phyloP scores from a whole-genome alignment of 73 alveolate species.

The Strombidium stylifer region DNA sequence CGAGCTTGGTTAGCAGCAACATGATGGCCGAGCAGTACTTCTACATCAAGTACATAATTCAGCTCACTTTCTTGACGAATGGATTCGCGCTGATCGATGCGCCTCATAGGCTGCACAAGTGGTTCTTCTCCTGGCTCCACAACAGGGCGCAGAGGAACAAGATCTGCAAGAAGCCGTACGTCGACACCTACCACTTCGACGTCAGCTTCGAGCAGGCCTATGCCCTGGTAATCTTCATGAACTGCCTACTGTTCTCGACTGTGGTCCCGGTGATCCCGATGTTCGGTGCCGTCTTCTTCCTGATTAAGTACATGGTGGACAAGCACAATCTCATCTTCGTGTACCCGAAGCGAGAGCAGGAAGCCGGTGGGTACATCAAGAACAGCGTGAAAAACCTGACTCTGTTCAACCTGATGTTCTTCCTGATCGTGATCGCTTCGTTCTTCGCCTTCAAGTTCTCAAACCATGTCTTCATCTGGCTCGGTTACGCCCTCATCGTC shows the following conservation, averaged over 20 bases:
- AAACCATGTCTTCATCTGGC: no score
- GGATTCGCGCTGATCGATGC: conserved; percentile 12
- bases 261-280: conserved; percentile 11
- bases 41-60: conserved; percentile 11
- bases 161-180: conserved; percentile 15
- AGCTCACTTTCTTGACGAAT: conserved; percentile 18
- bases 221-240: conserved; percentile 11
- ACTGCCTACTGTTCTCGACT: conserved; percentile 13
- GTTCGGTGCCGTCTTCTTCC: conserved; percentile 19
- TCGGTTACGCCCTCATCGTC: no score
- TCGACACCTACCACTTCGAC: conserved; percentile 19
- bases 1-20: neutral
- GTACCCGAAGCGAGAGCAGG: conserved; percentile 15
- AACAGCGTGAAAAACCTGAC: no score
- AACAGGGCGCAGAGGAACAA: conserved; percentile 2
- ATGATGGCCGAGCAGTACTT: conserved; percentile 22
- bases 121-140: neutral
- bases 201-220: conserved; percentile 19
- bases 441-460: no score
- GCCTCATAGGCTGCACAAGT: conserved; percentile 10
- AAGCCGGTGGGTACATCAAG: conserved; percentile 12
- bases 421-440: no score
- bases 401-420: no score
- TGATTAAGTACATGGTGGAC: conserved; percentile 15
- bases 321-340: conserved; percentile 21